These are phyloP conservation scores for Pseudonitzschia pungens DNA, from an alignment of 108 stramenopile genomes.

Conservation along the genomic window DNA sequence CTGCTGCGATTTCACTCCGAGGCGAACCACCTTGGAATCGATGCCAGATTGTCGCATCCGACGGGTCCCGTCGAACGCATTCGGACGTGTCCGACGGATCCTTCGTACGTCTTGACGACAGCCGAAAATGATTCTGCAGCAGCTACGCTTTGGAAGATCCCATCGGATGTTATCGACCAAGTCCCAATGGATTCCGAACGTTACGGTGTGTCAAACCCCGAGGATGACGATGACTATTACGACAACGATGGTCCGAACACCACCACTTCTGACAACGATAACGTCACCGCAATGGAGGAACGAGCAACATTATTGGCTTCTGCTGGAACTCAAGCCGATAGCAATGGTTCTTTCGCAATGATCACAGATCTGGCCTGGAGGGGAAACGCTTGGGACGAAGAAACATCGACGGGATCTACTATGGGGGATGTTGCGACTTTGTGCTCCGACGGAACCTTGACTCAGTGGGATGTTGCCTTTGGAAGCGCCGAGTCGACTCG, in stretches of 20 bases:
- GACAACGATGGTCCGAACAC: neutral
- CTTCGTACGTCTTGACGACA: conserved; percentile 30
- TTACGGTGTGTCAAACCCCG: neutral
- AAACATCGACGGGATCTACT: neutral
- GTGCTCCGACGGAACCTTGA: conserved; percentile 22
- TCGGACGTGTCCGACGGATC: conserved; percentile 37
- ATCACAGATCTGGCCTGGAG: conserved; percentile 36
- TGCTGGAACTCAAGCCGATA: neutral
- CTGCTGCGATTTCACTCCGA: conserved; percentile 44
- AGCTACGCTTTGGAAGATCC: conserved; percentile 47
- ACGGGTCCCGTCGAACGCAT: conserved; percentile 34
- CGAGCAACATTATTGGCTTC: neutral
- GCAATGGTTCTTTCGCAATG: neutral
- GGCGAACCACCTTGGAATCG: conserved; percentile 40
- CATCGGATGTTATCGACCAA: conserved; percentile 30
- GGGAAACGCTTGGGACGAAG: conserved; percentile 2
- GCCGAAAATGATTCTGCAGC: conserved; percentile 19
- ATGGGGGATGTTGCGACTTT: conserved; percentile 34
- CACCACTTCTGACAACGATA: neutral
- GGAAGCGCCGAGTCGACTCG: conserved; percentile 28
- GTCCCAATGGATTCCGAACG: neutral
- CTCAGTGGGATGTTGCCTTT: conserved; percentile 36
- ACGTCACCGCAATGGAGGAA: conserved; percentile 3
- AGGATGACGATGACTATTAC: conserved; percentile 19
- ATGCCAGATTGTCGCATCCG: conserved; percentile 35